Conservation (phyloP, 2,329 filamentous ascomycete species). For the Allantophomopsis lycopodina region DNA sequence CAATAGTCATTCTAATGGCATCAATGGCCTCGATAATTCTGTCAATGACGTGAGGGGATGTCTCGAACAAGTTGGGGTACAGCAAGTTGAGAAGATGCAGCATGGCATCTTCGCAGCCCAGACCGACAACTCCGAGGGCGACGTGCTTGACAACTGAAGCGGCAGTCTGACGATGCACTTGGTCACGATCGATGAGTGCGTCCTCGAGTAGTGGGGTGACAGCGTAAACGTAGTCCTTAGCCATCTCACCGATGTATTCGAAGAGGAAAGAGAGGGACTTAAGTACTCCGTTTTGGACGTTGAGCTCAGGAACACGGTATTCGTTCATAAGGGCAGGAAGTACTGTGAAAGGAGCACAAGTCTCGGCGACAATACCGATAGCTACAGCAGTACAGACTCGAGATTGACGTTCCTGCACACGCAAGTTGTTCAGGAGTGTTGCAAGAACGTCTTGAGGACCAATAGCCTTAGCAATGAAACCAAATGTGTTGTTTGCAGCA, state of each 20-base stretch:
- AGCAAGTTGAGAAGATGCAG: constrained; percentile 91
- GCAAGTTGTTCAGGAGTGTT: constrained; percentile 88
- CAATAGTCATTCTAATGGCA: constrained; percentile 85
- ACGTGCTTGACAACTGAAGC: constrained; percentile 97
- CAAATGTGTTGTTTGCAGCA: constrained; percentile 98
- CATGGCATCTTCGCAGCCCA: constrained; percentile 98
- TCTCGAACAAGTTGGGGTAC: constrained; percentile 96
- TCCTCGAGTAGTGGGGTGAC: constrained; percentile 93
- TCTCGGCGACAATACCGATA: constrained; percentile 97
- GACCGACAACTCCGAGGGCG: constrained; percentile 88
- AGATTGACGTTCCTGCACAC: constrained; percentile 94
- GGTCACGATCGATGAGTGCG: constrained; percentile 92
- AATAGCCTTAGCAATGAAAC: constrained; percentile 98
- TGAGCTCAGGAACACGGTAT: constrained; percentile 94
- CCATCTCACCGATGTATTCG: constrained; percentile 99
- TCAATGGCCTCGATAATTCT: constrained; percentile 96
- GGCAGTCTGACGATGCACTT: constrained; percentile 94
- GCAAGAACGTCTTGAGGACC: constrained; percentile 94
- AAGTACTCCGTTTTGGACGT: constrained; percentile 96
- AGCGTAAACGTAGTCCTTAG: constrained; percentile 98
- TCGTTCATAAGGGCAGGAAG: constrained; percentile 99
- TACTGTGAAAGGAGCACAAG: constrained; percentile 94
- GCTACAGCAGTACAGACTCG: constrained; percentile 97
- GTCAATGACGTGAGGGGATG: constrained; percentile 95
- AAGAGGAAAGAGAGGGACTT: constrained; percentile 96